phyloP scores from a whole-genome alignment of 1,139 yeast species.

The Nakaseomyces nivariensis region DNA sequence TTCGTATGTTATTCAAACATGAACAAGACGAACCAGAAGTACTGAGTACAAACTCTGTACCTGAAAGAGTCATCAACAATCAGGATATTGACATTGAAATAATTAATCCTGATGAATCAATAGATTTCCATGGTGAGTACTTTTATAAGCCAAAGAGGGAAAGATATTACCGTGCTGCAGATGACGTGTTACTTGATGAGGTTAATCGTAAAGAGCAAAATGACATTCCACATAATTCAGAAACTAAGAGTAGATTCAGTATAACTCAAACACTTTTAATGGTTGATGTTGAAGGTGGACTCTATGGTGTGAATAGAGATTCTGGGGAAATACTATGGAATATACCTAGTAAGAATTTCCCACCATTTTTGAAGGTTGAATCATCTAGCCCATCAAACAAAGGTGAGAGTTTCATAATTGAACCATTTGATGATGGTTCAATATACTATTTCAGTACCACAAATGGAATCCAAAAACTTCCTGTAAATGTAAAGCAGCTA shows the following conservation, averaged over 20 bases:
- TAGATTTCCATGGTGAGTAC: background rate
- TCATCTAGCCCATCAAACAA: constrained; percentile 15
- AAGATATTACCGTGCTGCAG: background rate
- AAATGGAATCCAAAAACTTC: constrained; percentile 67
- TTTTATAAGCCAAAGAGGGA: background rate
- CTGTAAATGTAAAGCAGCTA: constrained; percentile 69
- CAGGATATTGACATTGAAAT: background rate
- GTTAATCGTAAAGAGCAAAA: background rate
- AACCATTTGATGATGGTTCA: constrained; percentile 80
- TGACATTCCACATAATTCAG: background rate
- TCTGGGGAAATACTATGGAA: constrained; percentile 79
- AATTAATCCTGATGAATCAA: background rate
- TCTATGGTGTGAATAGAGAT: constrained; percentile 71
- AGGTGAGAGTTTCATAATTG: constrained; percentile 63
- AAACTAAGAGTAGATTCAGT: background rate
- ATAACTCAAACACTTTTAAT: constrained; percentile 55
- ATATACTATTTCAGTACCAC: constrained; percentile 78
- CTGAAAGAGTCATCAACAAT: background rate
- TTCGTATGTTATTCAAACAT: background rate
- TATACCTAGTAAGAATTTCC: constrained; percentile 35
- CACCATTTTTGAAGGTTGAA: constrained; percentile 24
- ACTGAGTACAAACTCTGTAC: background rate
- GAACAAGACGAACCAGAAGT: background rate
- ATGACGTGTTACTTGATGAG: background rate
- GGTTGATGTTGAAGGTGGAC: constrained; percentile 80